Percentiles rank a stretch among this genome's conserved stretches.
These are phyloP conservation scores for Amaranthus tricolor DNA, from an alignment of 179 eudicot species.

Conservation along the genomic window DNA sequence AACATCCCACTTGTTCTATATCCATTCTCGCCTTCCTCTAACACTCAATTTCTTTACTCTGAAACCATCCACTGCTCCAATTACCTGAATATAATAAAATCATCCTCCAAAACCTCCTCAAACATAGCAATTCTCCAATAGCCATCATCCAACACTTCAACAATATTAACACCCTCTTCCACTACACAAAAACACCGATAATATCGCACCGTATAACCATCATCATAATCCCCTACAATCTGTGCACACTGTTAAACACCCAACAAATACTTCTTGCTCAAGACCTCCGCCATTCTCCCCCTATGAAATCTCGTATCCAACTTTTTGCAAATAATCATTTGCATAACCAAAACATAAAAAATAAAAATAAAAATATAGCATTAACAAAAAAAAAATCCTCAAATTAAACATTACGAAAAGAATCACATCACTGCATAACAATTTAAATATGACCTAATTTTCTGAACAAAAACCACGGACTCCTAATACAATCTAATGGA, in stretches of 20 bases:
- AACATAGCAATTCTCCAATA: constrained; percentile 51
- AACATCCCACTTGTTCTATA: constrained; percentile 40
- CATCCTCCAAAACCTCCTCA: constrained; percentile 35
- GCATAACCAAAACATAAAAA: not conserved
- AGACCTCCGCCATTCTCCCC: constrained; percentile 68
- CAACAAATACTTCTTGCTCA: constrained; percentile 39
- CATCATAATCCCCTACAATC: constrained; percentile 49
- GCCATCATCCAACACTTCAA: constrained; percentile 47
- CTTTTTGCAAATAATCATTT: not conserved
- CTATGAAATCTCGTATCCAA: constrained; percentile 44
- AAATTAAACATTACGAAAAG: not conserved
- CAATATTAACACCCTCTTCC: constrained; percentile 34
- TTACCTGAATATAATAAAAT: constrained; percentile 33
- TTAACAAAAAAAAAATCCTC: not conserved
- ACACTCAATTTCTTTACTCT: constrained; percentile 32
- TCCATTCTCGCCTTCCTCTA: constrained; percentile 48
- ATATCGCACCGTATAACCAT: constrained; percentile 49
- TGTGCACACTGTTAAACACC: constrained; percentile 55
- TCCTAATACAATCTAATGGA: too few relatives aligned
- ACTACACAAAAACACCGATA: constrained; percentile 25
- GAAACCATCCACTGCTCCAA: constrained; percentile 41
- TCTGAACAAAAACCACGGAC: too few relatives aligned
- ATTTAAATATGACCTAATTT: too few relatives aligned
- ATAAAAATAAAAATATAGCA: not conserved
- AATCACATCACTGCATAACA: too few relatives aligned